Evolutionary conservation across 768 basidiomycete species (phyloP).

Genomic region (Rhodocollybia butyracea): DNA sequence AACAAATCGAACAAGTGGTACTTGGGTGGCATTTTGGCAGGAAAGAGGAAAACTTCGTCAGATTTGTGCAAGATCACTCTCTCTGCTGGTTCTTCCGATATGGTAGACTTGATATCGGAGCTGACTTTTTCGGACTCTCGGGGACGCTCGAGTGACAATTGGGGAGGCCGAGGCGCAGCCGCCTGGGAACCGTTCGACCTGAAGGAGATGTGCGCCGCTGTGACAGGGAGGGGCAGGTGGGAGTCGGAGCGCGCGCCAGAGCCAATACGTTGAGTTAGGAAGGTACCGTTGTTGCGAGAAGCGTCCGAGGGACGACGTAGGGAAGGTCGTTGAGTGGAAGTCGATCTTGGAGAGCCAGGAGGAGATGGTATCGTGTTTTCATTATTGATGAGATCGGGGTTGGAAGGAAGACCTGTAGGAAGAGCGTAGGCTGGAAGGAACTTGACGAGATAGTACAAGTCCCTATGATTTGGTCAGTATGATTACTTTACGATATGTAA

Average conservation of each 20-base stretch:
- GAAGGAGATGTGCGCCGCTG: slow-evolving; percentile 16
- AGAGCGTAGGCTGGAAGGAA: slow-evolving; percentile 66
- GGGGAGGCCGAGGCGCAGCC: too few relatives aligned
- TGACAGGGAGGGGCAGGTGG: slow-evolving; percentile 28
- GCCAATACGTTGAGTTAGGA: slow-evolving; percentile 20
- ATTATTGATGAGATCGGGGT: slow-evolving; percentile 21
- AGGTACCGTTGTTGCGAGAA: slow-evolving; percentile 11
- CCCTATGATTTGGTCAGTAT: slow-evolving; percentile 26
- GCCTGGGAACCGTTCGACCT: too few relatives aligned
- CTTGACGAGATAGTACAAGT: slow-evolving; percentile 68
- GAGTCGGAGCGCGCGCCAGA: slow-evolving; percentile 15
- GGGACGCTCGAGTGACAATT: slow-evolving; percentile 10
- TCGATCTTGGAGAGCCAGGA: slow-evolving; percentile 8
- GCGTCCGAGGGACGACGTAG: slow-evolving; percentile 6
- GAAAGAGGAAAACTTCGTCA: slow-evolving; percentile 48
- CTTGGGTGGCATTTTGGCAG: slow-evolving; percentile 55
- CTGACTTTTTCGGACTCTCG: slow-evolving; percentile 10
- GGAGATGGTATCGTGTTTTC: slow-evolving; percentile 3
- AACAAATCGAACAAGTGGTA: slow-evolving; percentile 63
- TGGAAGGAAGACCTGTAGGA: slow-evolving; percentile 46
- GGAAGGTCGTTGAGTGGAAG: not conserved
- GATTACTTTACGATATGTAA: slow-evolving; percentile 19
- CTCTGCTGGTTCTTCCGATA: slow-evolving; percentile 16
- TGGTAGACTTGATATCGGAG: slow-evolving; percentile 8
- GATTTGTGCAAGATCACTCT: slow-evolving; percentile 33